Evolutionary conservation across 2,329 filamentous ascomycete species (phyloP).

Genomic region (Aciculosporium take): DNA sequence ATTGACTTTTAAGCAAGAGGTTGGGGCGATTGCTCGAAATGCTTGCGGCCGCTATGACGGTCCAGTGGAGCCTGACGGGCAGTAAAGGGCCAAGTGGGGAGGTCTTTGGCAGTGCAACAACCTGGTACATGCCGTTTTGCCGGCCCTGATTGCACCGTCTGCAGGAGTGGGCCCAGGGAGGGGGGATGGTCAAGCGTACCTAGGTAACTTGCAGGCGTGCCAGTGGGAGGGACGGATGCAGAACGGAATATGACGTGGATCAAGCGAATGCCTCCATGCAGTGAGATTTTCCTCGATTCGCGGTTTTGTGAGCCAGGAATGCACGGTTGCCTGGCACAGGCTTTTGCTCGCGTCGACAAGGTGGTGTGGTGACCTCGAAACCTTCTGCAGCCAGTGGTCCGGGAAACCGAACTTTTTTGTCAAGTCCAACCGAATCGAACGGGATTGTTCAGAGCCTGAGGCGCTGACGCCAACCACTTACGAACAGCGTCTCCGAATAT

Average conservation of each 20-base stretch:
- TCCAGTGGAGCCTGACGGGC: constrained; percentile 6
- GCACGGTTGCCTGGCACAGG: neutral
- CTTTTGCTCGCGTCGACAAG: neutral
- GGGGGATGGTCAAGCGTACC: no score
- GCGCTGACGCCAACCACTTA: neutral
- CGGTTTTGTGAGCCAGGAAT: neutral
- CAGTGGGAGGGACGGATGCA: neutral
- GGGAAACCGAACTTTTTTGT: neutral
- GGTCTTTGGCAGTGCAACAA: constrained; percentile 5
- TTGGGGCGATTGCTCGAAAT: constrained; percentile 5
- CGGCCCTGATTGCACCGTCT: constrained; percentile 1
- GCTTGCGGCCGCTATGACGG: constrained; percentile 4
- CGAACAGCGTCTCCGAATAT: neutral
- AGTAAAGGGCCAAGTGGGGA: constrained; percentile 3
- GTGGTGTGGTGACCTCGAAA: neutral
- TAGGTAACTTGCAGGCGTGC: neutral
- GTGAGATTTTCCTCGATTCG: neutral
- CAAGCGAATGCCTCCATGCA: neutral
- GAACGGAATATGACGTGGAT: neutral
- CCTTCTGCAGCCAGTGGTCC: neutral
- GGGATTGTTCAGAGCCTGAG: neutral
- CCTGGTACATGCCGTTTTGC: constrained; percentile 2
- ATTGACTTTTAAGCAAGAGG: constrained; percentile 5
- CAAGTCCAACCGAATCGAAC: neutral
- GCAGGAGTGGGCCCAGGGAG: neutral